A percentile compares a stretch with the other conserved stretches of the same genome.
Conservation (phyloP, 2,329 filamentous ascomycete genomes). For the Pestalotiopsis sp. region DNA sequence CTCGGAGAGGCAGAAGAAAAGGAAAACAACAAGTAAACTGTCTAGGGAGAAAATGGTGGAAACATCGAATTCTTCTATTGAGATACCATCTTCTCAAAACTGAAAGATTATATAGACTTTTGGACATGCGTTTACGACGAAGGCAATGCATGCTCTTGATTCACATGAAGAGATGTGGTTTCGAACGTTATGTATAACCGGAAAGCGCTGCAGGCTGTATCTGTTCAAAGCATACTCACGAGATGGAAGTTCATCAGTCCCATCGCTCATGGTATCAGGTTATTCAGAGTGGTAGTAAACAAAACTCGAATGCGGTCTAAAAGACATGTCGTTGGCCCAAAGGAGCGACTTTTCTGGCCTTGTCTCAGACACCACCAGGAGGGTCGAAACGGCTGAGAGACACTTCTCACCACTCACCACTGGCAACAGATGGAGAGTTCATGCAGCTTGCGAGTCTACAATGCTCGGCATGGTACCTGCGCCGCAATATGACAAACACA, state of each 20-base stretch:
- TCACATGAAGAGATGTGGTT: not conserved
- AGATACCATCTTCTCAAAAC: not conserved
- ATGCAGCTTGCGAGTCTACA: not conserved
- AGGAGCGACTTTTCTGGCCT: not conserved
- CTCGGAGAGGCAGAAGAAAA: no score
- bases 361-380: not conserved
- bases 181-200: not conserved
- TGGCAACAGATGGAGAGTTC: not conserved
- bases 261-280: not conserved
- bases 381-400: not conserved
- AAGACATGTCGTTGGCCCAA: not conserved
- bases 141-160: not conserved
- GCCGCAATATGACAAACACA: not conserved
- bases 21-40: no score
- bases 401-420: not conserved
- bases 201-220: not conserved
- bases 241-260: no score
- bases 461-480: not conserved
- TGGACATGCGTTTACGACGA: no score
- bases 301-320: not conserved
- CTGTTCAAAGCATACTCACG: not conserved
- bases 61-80: not conserved
- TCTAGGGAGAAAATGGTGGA: not conserved
- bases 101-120: no score
- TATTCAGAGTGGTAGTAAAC: not conserved